A percentile compares a stretch with the other conserved stretches of the same genome.
Evolutionary conservation across 805 yeast species (phyloP).

Genomic region (Debaryomyces tyrocola): DNA sequence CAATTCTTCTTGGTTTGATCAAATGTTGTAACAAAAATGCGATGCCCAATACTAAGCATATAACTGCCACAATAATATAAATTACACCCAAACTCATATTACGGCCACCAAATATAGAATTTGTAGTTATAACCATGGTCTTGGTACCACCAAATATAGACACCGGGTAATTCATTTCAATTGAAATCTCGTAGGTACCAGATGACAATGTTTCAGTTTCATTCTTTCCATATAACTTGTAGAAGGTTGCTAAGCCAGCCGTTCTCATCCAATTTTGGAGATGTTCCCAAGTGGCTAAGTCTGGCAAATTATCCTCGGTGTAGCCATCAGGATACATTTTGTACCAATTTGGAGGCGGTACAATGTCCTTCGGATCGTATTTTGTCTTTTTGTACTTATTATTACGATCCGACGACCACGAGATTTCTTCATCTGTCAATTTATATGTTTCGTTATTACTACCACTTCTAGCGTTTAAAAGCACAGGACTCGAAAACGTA

Average conservation of each 20-base stretch:
- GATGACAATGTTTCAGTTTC: conserved; percentile 51
- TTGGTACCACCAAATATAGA: conserved; percentile 86
- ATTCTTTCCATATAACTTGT: conserved; percentile 79
- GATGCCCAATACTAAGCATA: conserved; percentile 69
- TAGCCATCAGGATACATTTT: conserved; percentile 82
- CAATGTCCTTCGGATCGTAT: conserved; percentile 68
- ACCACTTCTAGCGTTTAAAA: conserved; percentile 45
- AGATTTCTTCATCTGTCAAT: conserved; percentile 59
- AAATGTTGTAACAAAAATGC: conserved; percentile 79
- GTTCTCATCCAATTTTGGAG: conserved; percentile 98
- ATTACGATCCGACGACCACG: conserved; percentile 80
- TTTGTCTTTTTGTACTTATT: conserved; percentile 67
- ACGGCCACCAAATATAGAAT: conserved; percentile 83
- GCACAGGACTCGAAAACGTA: conserved; percentile 59
- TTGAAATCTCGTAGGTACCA: conserved; percentile 70
- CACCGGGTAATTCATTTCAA: conserved; percentile 82
- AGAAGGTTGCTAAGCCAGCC: conserved; percentile 87
- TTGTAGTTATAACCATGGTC: conserved; percentile 76
- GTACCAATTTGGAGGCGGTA: conserved; percentile 94
- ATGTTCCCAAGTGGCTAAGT: conserved; percentile 73
- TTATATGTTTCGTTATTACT: conserved; percentile 42
- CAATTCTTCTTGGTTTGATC: conserved; percentile 79
- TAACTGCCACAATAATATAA: conserved; percentile 79
- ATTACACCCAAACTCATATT: conserved; percentile 83
- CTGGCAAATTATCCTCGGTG: conserved; percentile 77